phyloP scores from a whole-genome alignment of 148 eudicot species.

The Dianthus caryophyllus region DNA sequence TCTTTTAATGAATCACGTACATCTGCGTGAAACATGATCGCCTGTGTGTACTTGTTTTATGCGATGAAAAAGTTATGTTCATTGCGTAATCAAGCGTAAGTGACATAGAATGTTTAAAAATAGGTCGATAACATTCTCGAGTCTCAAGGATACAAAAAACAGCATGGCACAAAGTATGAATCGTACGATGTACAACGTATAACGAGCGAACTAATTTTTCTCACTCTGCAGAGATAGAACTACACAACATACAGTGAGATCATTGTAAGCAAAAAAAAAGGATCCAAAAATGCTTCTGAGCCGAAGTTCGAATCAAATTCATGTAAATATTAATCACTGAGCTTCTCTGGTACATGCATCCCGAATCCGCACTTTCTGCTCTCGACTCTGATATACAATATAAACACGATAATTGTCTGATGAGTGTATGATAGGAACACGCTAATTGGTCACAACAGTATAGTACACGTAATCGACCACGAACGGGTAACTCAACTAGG shows the following conservation, averaged over 20 bases:
- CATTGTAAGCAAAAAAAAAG: too few species aligned
- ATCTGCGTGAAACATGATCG: not conserved
- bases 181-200: not conserved
- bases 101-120: too few species aligned
- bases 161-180: not conserved
- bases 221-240: not conserved
- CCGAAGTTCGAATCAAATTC: not conserved
- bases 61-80: too few species aligned
- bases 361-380: slow-evolving; percentile 66
- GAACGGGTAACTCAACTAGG: not conserved
- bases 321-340: slow-evolving; percentile 1
- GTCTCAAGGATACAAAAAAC: not conserved
- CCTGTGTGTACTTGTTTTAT: too few species aligned
- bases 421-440: too few species aligned
- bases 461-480: too few species aligned
- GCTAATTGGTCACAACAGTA: not conserved
- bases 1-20: slow-evolving; percentile 1
- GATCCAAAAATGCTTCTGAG: not conserved
- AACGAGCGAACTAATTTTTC: not conserved
- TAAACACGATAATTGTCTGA: not conserved
- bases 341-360: slow-evolving; percentile 54
- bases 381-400: slow-evolving; percentile 52
- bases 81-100: too few species aligned
- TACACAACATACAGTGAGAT: slow-evolving; percentile 10
- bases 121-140: too few species aligned